Evolutionary conservation across 345 rosid genomes (phyloP).

Genomic region (Eucalyptus dawsonii): DNA sequence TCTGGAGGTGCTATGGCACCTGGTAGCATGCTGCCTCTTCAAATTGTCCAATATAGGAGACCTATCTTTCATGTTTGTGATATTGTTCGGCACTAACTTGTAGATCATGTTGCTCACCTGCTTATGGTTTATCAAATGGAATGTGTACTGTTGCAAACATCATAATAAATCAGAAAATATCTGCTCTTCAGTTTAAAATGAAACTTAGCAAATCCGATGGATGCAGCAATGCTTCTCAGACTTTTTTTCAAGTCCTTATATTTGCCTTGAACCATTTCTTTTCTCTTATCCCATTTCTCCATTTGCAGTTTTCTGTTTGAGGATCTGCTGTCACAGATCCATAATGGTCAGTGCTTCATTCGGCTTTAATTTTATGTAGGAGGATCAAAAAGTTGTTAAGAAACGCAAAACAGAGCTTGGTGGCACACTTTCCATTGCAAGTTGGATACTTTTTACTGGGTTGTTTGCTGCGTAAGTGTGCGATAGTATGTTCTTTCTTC

Average conservation of each 20-base stretch:
- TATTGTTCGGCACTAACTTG: neutral
- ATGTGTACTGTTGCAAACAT: neutral
- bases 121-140: neutral
- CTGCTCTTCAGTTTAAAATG: neutral
- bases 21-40: neutral
- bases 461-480: constrained; percentile 86
- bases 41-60: neutral
- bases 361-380: constrained; percentile 20
- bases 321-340: neutral
- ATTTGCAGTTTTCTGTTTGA: neutral
- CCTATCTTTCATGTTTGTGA: neutral
- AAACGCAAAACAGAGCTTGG: constrained; percentile 96
- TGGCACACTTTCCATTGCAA: constrained; percentile 84
- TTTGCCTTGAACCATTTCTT: neutral
- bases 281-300: neutral
- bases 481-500: neutral
- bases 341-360: neutral
- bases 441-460: constrained; percentile 90
- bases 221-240: neutral
- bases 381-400: constrained; percentile 64
- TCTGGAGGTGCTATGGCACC: neutral
- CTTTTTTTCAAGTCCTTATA: neutral
- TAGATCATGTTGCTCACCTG: neutral
- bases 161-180: neutral
- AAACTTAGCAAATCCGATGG: neutral